These are phyloP conservation scores for Hibiscus mutabilis DNA, from an alignment of 345 rosid species.

Conservation along the genomic window DNA sequence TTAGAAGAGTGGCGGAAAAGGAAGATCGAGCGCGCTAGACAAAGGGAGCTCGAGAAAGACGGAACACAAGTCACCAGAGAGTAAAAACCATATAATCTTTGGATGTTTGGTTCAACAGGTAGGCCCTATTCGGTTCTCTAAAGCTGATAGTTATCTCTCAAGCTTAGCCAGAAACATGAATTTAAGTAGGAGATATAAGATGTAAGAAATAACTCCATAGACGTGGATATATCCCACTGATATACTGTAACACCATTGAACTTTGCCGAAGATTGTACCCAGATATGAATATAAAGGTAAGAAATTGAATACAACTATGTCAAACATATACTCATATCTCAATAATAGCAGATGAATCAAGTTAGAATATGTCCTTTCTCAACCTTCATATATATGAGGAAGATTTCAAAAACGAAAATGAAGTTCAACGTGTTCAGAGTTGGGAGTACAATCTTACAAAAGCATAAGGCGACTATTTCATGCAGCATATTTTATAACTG, in stretches of 20 bases:
- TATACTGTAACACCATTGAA: neutral
- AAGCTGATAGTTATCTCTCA: neutral
- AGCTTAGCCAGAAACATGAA: neutral
- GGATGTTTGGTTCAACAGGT: neutral
- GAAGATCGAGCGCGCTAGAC: constrained; percentile 84
- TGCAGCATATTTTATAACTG: neutral
- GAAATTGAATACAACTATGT: neutral
- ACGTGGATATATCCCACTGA: neutral
- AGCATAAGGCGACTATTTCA: neutral
- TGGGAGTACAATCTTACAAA: neutral
- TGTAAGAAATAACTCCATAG: neutral
- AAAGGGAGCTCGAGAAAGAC: constrained; percentile 53
- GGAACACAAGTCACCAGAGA: constrained; percentile 25
- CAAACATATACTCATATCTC: neutral
- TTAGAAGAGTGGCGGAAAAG: constrained; percentile 86
- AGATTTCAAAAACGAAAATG: neutral
- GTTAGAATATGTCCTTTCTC: neutral
- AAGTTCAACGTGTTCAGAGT: neutral
- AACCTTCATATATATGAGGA: constrained; percentile 4
- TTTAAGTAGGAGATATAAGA: neutral
- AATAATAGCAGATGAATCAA: neutral
- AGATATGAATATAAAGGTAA: neutral
- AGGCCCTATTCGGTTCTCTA: neutral
- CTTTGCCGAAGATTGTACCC: neutral
- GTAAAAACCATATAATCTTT: neutral